A percentile compares a stretch with the other conserved stretches of the same genome.
Evolutionary conservation across 345 rosid genomes (phyloP).

Genomic region (Dimocarpus longan): DNA sequence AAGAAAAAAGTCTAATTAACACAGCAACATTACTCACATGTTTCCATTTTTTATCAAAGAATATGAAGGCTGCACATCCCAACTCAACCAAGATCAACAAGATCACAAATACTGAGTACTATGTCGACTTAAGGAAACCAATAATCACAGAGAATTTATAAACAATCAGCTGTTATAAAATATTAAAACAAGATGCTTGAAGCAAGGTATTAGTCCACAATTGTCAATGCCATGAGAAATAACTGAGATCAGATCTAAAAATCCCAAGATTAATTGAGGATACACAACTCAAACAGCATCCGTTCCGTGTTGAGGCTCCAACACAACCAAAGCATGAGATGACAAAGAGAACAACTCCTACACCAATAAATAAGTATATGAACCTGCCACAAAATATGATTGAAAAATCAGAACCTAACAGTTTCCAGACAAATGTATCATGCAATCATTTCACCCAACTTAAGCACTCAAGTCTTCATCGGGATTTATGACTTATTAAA

Average conservation of each 20-base stretch:
- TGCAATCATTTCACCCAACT: slow-evolving; percentile 5
- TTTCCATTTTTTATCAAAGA: slow-evolving; percentile 88
- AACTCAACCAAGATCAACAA: slow-evolving; percentile 87
- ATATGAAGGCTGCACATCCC: slow-evolving; percentile 89
- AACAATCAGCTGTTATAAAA: background rate
- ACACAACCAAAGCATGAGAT: slow-evolving; percentile 93
- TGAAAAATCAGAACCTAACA: slow-evolving; percentile 21
- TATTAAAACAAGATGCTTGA: background rate
- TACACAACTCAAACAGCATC: slow-evolving; percentile 97
- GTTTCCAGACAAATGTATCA: background rate
- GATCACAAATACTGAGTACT: slow-evolving; percentile 79
- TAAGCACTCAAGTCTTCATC: background rate
- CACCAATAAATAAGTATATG: slow-evolving; percentile 80
- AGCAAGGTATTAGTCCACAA: background rate
- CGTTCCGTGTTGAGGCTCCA: slow-evolving; percentile 73
- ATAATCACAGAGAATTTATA: slow-evolving; percentile 11
- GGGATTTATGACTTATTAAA: background rate
- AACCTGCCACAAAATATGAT: slow-evolving; percentile 64
- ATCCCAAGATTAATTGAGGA: slow-evolving; percentile 42
- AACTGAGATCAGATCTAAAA: background rate
- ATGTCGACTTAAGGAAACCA: slow-evolving; percentile 61
- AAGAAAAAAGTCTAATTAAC: background rate
- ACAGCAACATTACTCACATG: slow-evolving; percentile 51
- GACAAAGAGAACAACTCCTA: slow-evolving; percentile 78
- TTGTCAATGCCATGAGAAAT: slow-evolving; percentile 6